Evolutionary conservation across 257 asterid genomes (phyloP).

Genomic region (Ballota nigra): DNA sequence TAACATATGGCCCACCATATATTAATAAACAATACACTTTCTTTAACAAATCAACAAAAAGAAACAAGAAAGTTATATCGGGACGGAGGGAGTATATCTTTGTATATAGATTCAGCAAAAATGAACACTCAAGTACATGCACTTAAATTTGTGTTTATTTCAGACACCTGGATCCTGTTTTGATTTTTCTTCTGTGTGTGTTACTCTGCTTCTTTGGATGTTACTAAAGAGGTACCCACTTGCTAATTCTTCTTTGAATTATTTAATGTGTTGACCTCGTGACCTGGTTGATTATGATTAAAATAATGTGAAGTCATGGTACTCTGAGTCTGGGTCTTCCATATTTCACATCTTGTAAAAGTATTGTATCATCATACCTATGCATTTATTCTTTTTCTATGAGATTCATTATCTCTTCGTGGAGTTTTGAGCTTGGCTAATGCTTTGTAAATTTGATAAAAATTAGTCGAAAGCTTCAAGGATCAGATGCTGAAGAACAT

Average conservation of each 20-base stretch:
- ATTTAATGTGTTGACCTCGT: not conserved
- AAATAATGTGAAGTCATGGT: not conserved
- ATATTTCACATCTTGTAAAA: not conserved
- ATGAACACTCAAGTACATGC: not conserved
- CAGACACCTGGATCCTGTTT: not conserved
- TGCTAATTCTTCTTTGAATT: not conserved
- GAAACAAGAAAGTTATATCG: no score
- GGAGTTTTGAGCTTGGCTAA: constrained; percentile 10
- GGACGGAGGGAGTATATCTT: no score
- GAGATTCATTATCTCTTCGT: constrained; percentile 9
- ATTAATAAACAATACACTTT: no score
- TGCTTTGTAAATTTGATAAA: constrained; percentile 20
- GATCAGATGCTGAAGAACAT: constrained; percentile 43
- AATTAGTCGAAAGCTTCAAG: constrained; percentile 54
- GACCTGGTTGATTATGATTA: not conserved
- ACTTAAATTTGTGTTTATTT: not conserved
- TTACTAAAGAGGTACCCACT: not conserved
- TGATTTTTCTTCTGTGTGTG: not conserved
- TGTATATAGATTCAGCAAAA: not conserved
- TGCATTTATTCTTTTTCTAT: not conserved
- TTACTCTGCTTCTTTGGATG: not conserved
- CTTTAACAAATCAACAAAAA: no score
- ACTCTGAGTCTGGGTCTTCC: not conserved
- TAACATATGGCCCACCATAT: no score
- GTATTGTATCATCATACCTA: not conserved